Evolutionary conservation across 148 eudicot species (phyloP).

Genomic region (Linanthus parryae): DNA sequence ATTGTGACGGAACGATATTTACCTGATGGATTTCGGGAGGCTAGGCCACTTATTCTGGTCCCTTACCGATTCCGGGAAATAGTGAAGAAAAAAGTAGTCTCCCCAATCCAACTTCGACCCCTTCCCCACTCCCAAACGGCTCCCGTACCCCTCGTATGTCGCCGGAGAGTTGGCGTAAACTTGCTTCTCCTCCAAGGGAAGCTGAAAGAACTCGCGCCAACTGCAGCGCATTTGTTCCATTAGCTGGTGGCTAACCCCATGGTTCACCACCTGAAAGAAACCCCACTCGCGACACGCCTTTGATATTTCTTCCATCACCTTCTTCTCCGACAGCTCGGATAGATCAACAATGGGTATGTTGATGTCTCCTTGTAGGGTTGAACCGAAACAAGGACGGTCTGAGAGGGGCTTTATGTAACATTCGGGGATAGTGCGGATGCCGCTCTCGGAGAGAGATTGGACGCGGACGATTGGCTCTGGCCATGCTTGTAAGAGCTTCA

Average conservation of each 20-base stretch:
- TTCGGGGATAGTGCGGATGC: conserved; percentile 33
- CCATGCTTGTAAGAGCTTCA: conserved; percentile 34
- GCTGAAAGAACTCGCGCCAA: conserved; percentile 44
- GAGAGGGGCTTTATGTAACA: conserved; percentile 26
- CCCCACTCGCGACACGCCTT: conserved; percentile 47
- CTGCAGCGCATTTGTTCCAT: conserved; percentile 22
- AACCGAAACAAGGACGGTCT: conserved; percentile 13
- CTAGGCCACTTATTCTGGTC: conserved; percentile 43
- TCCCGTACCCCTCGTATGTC: conserved; percentile 50
- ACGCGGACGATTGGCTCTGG: conserved; percentile 45
- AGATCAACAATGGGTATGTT: conserved; percentile 38
- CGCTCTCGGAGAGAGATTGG: conserved; percentile 38
- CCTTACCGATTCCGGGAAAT: conserved; percentile 22
- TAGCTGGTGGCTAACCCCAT: conserved; percentile 34
- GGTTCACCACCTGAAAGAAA: conserved; percentile 46
- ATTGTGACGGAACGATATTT: no score
- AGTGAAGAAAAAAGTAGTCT: conserved; percentile 42
- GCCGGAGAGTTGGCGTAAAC: conserved; percentile 33
- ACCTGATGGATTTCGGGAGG: conserved; percentile 34
- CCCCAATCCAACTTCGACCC: conserved; percentile 41
- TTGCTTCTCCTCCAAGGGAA: conserved; percentile 34
- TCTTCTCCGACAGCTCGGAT: conserved; percentile 17
- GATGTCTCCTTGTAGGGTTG: not conserved
- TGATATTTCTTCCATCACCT: conserved; percentile 12
- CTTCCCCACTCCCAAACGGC: conserved; percentile 42